Conservation (phyloP, 768 basidiomycete species). For the Cubamyces sp. region DNA sequence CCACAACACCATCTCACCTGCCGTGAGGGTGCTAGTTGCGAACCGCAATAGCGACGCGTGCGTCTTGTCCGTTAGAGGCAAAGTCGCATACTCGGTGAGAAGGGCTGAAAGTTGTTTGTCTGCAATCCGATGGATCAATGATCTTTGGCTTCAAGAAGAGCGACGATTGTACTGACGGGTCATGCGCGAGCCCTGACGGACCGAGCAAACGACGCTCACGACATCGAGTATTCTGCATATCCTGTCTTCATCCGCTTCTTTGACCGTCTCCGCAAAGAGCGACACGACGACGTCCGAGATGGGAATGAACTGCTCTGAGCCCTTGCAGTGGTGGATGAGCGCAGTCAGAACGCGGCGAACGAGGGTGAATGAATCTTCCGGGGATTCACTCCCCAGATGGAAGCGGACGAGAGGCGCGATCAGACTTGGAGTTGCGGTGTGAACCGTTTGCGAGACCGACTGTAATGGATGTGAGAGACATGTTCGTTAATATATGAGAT, state of each 20-base stretch:
- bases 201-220: conserved; percentile 56
- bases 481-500: not conserved
- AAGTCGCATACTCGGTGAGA: conserved; percentile 34
- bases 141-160: not conserved
- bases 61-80: conserved; percentile 35
- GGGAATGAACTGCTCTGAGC: conserved; percentile 61
- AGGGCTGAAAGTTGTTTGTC: conserved; percentile 44
- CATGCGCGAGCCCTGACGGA: conserved; percentile 73
- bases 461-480: conserved; percentile 32
- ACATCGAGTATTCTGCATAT: conserved; percentile 60
- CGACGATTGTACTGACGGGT: conserved; percentile 49
- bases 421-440: conserved; percentile 72
- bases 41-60: conserved; percentile 40
- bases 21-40: conserved; percentile 41
- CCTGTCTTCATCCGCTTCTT: conserved; percentile 38
- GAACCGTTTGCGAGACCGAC: conserved; percentile 85
- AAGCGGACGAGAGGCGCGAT: conserved; percentile 59
- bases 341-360: conserved; percentile 78
- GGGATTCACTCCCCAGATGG: conserved; percentile 48
- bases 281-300: conserved; percentile 58
- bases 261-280: conserved; percentile 36
- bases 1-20: conserved; percentile 48
- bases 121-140: conserved; percentile 21
- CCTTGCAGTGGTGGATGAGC: conserved; percentile 81
- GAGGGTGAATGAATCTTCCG: conserved; percentile 53